These are phyloP conservation scores for Blepharisma undulans DNA, from an alignment of 169 alveolate species.

Conservation along the genomic window DNA sequence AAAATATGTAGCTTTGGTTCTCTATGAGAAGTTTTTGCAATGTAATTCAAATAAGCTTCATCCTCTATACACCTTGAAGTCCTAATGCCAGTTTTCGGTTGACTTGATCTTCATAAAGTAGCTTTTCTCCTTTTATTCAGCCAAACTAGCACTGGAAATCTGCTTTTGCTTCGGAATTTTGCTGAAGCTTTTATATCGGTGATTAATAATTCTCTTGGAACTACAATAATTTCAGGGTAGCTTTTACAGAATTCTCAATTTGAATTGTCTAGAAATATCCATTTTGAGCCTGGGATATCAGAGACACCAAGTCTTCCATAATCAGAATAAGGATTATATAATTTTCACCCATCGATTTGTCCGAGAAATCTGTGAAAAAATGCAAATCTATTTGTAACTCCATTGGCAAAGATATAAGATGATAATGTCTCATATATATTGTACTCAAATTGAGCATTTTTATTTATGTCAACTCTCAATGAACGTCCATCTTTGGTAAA, in stretches of 20 bases:
- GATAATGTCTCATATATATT: background rate
- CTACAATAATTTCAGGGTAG: conserved; percentile 28
- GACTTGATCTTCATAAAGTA: conserved; percentile 24
- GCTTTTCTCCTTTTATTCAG: background rate
- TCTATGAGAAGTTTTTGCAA: conserved; percentile 23
- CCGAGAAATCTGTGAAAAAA: background rate
- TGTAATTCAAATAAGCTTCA: background rate
- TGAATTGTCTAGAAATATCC: conserved; percentile 21
- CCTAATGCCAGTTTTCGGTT: conserved; percentile 33
- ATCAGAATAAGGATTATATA: conserved; percentile 14
- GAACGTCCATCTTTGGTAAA: conserved; percentile 39
- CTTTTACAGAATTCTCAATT: conserved; percentile 10
- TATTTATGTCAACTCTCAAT: background rate
- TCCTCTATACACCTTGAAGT: conserved; percentile 37
- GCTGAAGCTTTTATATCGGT: background rate
- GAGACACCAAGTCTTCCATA: conserved; percentile 11
- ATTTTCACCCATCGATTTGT: conserved; percentile 6
- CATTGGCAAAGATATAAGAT: background rate
- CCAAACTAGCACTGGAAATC: conserved; percentile 32
- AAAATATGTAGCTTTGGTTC: conserved; percentile 4
- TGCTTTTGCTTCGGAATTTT: conserved; percentile 3
- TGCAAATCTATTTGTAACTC: conserved; percentile 8
- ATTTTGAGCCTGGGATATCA: background rate
- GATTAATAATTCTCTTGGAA: conserved; percentile 3
- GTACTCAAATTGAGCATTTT: background rate